Conservation (phyloP, 306 rosid genomes). For the Trifolium dubium region DNA sequence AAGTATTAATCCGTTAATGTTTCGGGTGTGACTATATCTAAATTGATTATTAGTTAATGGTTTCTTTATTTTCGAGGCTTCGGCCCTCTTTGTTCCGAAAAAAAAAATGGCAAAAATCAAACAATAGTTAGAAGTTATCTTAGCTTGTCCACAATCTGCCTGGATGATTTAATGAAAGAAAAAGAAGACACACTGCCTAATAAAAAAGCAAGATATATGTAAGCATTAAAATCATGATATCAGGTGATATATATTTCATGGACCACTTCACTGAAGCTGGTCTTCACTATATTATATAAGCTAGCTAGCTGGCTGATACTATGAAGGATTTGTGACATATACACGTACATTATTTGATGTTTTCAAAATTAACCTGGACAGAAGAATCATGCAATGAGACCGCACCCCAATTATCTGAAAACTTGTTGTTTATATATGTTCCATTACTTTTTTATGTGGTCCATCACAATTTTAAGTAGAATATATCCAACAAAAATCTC, state of each 20-base stretch:
- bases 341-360: conserved; percentile 28
- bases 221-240: conserved; percentile 51
- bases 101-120: not conserved
- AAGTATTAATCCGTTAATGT: too few species aligned
- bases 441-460: conserved; percentile 49
- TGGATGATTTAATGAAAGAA: conserved; percentile 38
- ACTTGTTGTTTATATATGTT: conserved; percentile 40
- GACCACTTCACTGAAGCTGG: conserved; percentile 59
- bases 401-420: conserved; percentile 50
- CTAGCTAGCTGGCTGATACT: conserved; percentile 49
- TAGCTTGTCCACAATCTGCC: conserved; percentile 41
- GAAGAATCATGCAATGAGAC: conserved; percentile 52
- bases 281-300: conserved; percentile 21
- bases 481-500: conserved; percentile 46
- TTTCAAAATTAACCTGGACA: conserved; percentile 46
- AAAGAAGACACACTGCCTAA: conserved; percentile 12
- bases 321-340: conserved; percentile 36
- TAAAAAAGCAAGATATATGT: conserved; percentile 41
- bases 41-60: too few species aligned
- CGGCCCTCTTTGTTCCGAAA: too few species aligned
- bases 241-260: conserved; percentile 49
- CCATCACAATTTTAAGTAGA: conserved; percentile 47
- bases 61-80: too few species aligned
- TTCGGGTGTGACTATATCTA: too few species aligned
- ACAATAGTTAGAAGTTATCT: conserved; percentile 1